Evolutionary conservation across 2,329 filamentous ascomycete genomes (phyloP).

Genomic region (Diaporthe australafricana): DNA sequence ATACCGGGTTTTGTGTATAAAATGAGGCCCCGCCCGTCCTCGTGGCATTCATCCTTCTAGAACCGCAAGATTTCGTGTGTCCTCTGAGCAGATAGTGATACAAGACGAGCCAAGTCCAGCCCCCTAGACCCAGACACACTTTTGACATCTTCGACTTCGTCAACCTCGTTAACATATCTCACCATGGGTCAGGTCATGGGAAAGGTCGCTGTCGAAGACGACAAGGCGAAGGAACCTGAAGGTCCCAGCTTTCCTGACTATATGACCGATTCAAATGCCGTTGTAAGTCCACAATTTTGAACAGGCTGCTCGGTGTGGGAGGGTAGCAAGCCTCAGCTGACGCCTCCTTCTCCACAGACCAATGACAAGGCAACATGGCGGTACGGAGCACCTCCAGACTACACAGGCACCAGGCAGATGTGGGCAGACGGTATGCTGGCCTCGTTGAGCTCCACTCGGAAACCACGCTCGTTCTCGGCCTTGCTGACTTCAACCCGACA

Average conservation of each 20-base stretch:
- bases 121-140: not conserved
- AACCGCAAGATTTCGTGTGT: slow-evolving; percentile 10
- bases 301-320: not conserved
- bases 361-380: slow-evolving; percentile 69
- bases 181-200: slow-evolving; percentile 26
- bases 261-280: slow-evolving; percentile 67
- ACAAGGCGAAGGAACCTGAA: slow-evolving; percentile 14
- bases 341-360: slow-evolving; percentile 9
- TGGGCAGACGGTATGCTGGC: slow-evolving; percentile 66
- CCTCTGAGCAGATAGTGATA: slow-evolving; percentile 10
- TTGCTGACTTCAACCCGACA: slow-evolving; percentile 45
- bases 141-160: not conserved
- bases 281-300: slow-evolving; percentile 49
- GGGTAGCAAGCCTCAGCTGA: slow-evolving; percentile 22
- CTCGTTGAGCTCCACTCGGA: slow-evolving; percentile 33
- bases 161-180: slow-evolving; percentile 7
- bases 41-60: slow-evolving; percentile 20
- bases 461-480: not conserved
- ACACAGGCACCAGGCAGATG: slow-evolving; percentile 70
- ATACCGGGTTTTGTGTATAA: slow-evolving; percentile 15
- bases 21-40: slow-evolving; percentile 24
- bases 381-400: slow-evolving; percentile 71
- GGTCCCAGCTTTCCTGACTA: slow-evolving; percentile 61
- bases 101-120: not conserved
- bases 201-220: slow-evolving; percentile 27